Base-by-base conservation (phyloP, 495 filamentous ascomycete genomes). In the Penicillium manginii region DNA sequence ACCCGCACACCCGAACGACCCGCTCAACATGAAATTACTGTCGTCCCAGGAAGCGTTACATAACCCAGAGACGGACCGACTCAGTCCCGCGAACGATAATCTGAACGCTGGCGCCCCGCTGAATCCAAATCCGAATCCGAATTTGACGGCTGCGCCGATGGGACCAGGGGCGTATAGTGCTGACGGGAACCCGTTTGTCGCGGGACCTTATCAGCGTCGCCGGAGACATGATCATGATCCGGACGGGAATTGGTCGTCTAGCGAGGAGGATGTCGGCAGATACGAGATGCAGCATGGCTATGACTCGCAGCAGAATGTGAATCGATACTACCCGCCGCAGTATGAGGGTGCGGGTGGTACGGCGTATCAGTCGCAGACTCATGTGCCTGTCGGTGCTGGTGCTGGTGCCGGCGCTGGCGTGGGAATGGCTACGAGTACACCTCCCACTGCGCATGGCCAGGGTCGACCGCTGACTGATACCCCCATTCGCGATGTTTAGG, bases 211-310 rank as follows among this genome's bases (percentile, higher is more conserved):
- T 60, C 59, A 60, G 31, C 71, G 68, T 26, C 72, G 62, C 4
- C 51, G 59, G 26, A 29, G 26, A 15, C 72, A 68, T 35, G 68
- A 73, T 37, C 70, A 75, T 50, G 55, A 66, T n/a, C 55, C 53
- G 10, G 74, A 79, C 43, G 73, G 69, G 0, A 69, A 68, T 52
- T 79, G 71, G 67, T 78, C 76, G 5, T 79, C 77, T 0, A 76
- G 76, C 23, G 78, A 80, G 45, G 77, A 80, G 40, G 72, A 73
- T 52, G 66, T 71, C 2, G 66, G 72, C 47, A 73, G 70, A 1
- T 79, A 72, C 57, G 76, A 81, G 60, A 77, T 80, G 77, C 75
- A 75, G 50, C 63, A 64, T 45, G 71, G 72, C 5, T 74, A 77
- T 59, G 52, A 67, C 8, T 70, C 67, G 9, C 26, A 29, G 26